Base-by-base conservation (phyloP, 306 rosid species). In the Pyrus bretschneideri region DNA sequence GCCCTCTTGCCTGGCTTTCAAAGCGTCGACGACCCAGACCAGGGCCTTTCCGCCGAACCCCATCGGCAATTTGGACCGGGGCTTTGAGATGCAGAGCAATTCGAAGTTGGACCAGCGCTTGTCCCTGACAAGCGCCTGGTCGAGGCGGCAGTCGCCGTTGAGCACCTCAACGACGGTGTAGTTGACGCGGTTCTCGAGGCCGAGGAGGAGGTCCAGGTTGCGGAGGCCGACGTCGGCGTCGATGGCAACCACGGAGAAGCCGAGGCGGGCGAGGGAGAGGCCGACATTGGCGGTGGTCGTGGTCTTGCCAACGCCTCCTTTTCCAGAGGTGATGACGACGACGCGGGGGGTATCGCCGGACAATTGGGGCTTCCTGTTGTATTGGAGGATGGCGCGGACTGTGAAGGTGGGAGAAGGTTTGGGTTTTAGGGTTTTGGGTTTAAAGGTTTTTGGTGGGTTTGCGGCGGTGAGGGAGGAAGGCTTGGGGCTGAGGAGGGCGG, bases 141-240 rank as follows among this genome's bases (percentile, higher is more conserved):
- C 99, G 42, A 96, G 86, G 57, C 98, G 79, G 80, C 99, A 96
- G 67, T 96, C 99, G 42, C 98, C 98, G 80, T 96, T 96, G 82
- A 96, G 96, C 75, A 96, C 91, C 87, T 96, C 98, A 1, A 96
- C 80, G 21, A 87, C 93, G 55, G 99, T 92, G 88, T 95, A 95
- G 69, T 95, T 95, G 76, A 96, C 98, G 67, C 99, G 97, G 61
- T 91, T 96, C 78, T 96, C 98, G 44, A 96, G 99, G 67, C 99
- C 98, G 2, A 96, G 82, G 12, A 96, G 92, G 82, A 96, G 99
- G 87, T 96, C 99, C 23, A 96, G 98, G 85, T 96, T 96, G 14
- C 99, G 93, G 71, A 96, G 96, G 27, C 99, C 99, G 1, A 96
- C 99, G 57, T 96, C 98, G 2, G 97, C 93, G 79, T 96, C 99